Evolutionary conservation across 805 yeast genomes (phyloP).

Genomic region (Ogataea pignaliae): DNA sequence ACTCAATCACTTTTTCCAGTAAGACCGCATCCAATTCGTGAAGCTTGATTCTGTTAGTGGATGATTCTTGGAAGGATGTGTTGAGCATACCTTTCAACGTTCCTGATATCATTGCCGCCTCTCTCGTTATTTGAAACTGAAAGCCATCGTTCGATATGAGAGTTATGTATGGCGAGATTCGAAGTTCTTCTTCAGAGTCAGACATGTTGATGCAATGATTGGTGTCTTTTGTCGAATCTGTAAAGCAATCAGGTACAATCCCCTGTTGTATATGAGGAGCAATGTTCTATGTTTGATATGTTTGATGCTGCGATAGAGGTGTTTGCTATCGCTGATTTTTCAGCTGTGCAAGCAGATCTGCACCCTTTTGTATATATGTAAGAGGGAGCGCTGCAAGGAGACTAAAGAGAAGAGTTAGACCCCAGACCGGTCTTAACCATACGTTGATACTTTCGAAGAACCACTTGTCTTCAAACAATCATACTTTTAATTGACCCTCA

Average conservation of each 20-base stretch:
- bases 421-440: background rate
- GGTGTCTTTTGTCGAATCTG: no score
- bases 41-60: constrained; percentile 48
- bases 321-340: background rate
- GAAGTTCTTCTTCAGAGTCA: constrained; percentile 16
- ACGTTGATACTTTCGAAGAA: background rate
- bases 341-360: background rate
- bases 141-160: constrained; percentile 71
- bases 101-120: constrained; percentile 73
- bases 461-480: no score
- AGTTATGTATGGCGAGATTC: constrained; percentile 42
- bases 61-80: constrained; percentile 56
- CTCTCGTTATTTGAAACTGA: constrained; percentile 56
- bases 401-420: background rate
- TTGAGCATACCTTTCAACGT: constrained; percentile 55
- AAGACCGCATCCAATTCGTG: constrained; percentile 67
- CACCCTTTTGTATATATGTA: background rate
- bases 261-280: no score
- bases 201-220: constrained; percentile 10
- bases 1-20: constrained; percentile 78
- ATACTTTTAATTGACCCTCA: no score
- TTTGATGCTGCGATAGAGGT: background rate
- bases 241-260: no score
- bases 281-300: no score
- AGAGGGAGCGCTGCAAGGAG: background rate